Evolutionary conservation across 495 filamentous ascomycete species (phyloP), one percentile per base, ranked within the genome.

Genomic region (Talaromyces proteolyticus): DNA sequence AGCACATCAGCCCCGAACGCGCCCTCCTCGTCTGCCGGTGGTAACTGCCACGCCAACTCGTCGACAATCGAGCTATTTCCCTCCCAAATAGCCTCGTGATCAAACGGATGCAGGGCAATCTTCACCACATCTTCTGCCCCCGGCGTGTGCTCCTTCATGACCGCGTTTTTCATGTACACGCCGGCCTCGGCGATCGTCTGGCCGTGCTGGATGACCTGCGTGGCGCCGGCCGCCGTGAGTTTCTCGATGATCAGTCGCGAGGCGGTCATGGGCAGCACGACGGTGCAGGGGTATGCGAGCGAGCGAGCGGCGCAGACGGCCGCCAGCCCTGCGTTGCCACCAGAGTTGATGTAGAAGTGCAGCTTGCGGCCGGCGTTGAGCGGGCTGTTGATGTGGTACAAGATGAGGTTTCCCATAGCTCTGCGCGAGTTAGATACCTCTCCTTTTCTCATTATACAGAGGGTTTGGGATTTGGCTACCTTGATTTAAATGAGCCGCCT

Each of bases 401-500:
- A 78, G 68, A 92, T 83, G 60, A 91, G 78, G 65, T 88, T 80
- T 54, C 91, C 92, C 53, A 96, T 82, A 16, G 88, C 92, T 60
- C 82, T 72, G 46, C 26, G 37, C 29, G 2, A 0, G 22, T 51
- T 26, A 29, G 26, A 17, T 36, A 36, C 8, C 6, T 11, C 14
- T 3, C n/a, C 26, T 10, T 17, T 39, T 4, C 19, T 2, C 3
- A 11, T 19, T 5, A 14, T 12, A 36, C 17, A 34, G 11, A 44
- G 24, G 37, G 21, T 14, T 4, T 39, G 42, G 22, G 19, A 24
- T 22, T 34, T 37, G 38, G 23, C 18, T 66, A 73, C 66, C 86
- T 84, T 24, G 91, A 95, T 67, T 96, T 98, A 83, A 96, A 98
- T 8, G 90, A 94, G 41, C 89, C 91, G 4, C 87, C 86, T 4